phyloP scores from a whole-genome alignment of 805 yeast species.

The Komagataella kurtzmanii region DNA sequence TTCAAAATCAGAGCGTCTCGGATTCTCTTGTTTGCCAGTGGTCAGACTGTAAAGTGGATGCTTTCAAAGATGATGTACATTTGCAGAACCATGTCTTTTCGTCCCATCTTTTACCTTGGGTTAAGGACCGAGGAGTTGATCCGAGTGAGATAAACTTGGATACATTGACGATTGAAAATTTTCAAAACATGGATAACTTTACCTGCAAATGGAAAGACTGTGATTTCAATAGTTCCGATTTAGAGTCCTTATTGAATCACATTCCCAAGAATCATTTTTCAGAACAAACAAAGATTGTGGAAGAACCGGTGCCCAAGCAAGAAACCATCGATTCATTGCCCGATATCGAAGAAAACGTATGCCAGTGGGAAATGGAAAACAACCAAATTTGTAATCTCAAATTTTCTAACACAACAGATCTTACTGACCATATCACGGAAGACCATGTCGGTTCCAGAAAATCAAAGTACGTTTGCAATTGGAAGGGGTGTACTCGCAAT shows the following conservation, averaged over 20 bases:
- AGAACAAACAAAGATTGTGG: constrained; percentile 4
- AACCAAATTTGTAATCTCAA: constrained; percentile 30
- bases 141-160: not conserved
- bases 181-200: constrained; percentile 5
- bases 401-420: constrained; percentile 41
- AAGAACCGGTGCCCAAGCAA: not conserved
- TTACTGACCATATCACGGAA: constrained; percentile 58
- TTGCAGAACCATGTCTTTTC: constrained; percentile 39
- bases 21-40: constrained; percentile 39
- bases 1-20: constrained; percentile 3
- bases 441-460: constrained; percentile 68
- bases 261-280: constrained; percentile 33
- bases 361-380: constrained; percentile 25
- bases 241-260: constrained; percentile 46
- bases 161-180: not conserved
- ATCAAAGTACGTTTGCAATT: constrained; percentile 53
- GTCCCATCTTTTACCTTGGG: constrained; percentile 24
- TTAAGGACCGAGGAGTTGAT: not conserved
- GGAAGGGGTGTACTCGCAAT: constrained; percentile 66
- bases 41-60: constrained; percentile 41
- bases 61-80: constrained; percentile 22
- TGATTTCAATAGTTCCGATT: constrained; percentile 36
- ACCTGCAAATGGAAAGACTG: constrained; percentile 75
- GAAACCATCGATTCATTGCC: constrained; percentile 1
- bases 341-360: constrained; percentile 8